Percentiles rank a stretch among this genome's conserved stretches.
Conservation (phyloP, 805 yeast genomes). For the Candida nonsorbophila region DNA sequence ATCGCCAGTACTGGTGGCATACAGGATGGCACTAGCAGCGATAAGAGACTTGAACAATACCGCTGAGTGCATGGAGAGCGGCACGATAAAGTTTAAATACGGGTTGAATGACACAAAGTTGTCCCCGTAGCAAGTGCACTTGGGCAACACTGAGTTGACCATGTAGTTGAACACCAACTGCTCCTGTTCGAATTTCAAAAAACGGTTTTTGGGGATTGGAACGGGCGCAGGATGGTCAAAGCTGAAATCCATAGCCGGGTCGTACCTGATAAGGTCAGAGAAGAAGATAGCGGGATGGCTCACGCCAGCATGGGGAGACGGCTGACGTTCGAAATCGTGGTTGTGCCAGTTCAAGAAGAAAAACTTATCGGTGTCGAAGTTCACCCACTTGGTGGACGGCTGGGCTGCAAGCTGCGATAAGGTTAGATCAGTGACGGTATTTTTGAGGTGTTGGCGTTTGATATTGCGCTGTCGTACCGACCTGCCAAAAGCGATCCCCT, state of each 20-base stretch:
- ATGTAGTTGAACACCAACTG: slow-evolving; percentile 23
- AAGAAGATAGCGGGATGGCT: too few relatives aligned
- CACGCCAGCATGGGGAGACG: slow-evolving; percentile 2
- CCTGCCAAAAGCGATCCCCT: slow-evolving; percentile 33
- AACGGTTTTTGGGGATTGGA: slow-evolving; percentile 1
- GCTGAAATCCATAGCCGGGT: slow-evolving; percentile 2
- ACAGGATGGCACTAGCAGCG: slow-evolving; percentile 30
- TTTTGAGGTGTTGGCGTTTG: slow-evolving; percentile 4
- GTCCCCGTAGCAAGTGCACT: slow-evolving; percentile 29
- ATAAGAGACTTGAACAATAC: slow-evolving; percentile 28
- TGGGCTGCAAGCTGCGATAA: slow-evolving; percentile 1
- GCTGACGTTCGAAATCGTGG: background rate
- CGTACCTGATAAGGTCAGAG: background rate
- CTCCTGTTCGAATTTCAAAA: slow-evolving; percentile 11
- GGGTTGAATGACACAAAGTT: slow-evolving; percentile 22
- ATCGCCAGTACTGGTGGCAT: slow-evolving; percentile 23
- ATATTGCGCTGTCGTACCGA: slow-evolving; percentile 14
- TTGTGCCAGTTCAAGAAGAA: background rate
- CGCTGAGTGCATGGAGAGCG: slow-evolving; percentile 26
- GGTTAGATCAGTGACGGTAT: slow-evolving; percentile 7
- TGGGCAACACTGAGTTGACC: slow-evolving; percentile 29
- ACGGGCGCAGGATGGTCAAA: slow-evolving; percentile 1
- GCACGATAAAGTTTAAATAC: slow-evolving; percentile 30
- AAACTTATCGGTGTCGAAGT: background rate
- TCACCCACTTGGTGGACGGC: background rate